Conservation (phyloP, 176 grass and related monocot genomes). For the Miscanthus lutarioriparius region DNA sequence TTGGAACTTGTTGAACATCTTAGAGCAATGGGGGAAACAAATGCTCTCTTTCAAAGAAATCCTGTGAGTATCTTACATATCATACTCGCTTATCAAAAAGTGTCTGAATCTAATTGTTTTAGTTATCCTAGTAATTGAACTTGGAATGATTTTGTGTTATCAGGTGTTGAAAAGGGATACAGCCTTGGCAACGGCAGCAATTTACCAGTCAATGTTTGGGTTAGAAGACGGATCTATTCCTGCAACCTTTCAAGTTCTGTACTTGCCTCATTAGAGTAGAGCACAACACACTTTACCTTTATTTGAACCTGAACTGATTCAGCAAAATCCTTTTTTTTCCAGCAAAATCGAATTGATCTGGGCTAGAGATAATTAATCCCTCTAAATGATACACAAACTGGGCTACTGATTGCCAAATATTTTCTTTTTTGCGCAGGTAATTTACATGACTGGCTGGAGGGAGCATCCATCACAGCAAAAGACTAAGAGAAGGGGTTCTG, state of each 20-base stretch:
- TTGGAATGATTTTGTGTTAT: constrained; percentile 12
- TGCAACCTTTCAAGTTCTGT: constrained; percentile 88
- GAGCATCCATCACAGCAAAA: too few species aligned
- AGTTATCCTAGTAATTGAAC: background rate
- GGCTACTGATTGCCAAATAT: background rate
- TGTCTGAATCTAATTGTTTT: background rate
- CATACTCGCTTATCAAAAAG: background rate
- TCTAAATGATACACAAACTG: background rate
- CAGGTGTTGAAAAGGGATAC: constrained; percentile 92
- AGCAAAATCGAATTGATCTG: background rate
- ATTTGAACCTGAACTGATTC: background rate
- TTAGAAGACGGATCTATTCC: constrained; percentile 90
- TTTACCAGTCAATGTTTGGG: constrained; percentile 99
- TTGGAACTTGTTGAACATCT: constrained; percentile 98
- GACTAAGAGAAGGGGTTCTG: too few species aligned
- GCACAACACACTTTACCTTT: background rate
- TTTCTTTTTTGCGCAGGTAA: constrained; percentile 48
- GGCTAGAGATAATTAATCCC: background rate
- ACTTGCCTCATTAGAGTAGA: constrained; percentile 20
- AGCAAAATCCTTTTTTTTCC: background rate
- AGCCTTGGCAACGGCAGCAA: constrained; percentile 77
- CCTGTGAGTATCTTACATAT: constrained; percentile 47
- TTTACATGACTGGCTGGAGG: constrained; percentile 44
- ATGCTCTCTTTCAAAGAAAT: constrained; percentile 86
- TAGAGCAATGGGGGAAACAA: constrained; percentile 87